Evolutionary conservation across 768 basidiomycete genomes (phyloP).

Genomic region (Tephrocybe sp.): DNA sequence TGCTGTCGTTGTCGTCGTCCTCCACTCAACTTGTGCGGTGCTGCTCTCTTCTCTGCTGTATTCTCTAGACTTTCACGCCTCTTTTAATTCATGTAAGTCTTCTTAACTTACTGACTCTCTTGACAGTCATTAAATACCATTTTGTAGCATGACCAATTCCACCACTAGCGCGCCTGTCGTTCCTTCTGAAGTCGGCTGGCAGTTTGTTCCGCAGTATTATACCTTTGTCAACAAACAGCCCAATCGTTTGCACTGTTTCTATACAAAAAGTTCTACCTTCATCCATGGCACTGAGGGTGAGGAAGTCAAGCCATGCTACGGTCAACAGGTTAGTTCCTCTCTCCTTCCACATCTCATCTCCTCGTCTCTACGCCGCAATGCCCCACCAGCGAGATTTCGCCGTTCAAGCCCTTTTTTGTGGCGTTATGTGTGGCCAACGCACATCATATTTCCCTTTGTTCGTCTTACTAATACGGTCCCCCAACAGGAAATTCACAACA

Average conservation of each 20-base stretch:
- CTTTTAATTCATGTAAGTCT: slow-evolving; percentile 31
- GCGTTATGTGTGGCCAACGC: background rate
- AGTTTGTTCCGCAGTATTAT: slow-evolving; percentile 99
- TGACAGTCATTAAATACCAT: too few species aligned
- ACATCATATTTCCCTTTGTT: slow-evolving; percentile 1
- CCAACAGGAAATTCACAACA: slow-evolving; percentile 90
- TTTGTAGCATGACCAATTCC: slow-evolving; percentile 35
- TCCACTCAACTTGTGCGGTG: slow-evolving; percentile 21
- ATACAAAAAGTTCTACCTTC: slow-evolving; percentile 96
- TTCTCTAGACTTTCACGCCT: slow-evolving; percentile 33
- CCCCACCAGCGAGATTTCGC: too few species aligned
- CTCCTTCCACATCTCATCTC: background rate
- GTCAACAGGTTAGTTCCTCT: slow-evolving; percentile 74
- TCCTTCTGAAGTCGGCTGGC: slow-evolving; percentile 97
- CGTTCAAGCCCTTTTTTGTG: slow-evolving; percentile 1
- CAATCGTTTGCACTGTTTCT: slow-evolving; percentile 96
- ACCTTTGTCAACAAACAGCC: slow-evolving; percentile 98
- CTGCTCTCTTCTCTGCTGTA: slow-evolving; percentile 28
- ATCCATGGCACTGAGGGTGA: slow-evolving; percentile 98
- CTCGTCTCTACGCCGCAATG: too few species aligned
- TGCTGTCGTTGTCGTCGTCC: slow-evolving; percentile 25
- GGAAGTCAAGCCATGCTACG: slow-evolving; percentile 83
- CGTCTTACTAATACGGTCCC: slow-evolving; percentile 2
- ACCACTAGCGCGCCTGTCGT: slow-evolving; percentile 52
- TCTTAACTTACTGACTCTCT: too few species aligned